These are phyloP conservation scores for Syzygium aromaticum DNA, from an alignment of 345 rosid genomes.

Conservation along the genomic window DNA sequence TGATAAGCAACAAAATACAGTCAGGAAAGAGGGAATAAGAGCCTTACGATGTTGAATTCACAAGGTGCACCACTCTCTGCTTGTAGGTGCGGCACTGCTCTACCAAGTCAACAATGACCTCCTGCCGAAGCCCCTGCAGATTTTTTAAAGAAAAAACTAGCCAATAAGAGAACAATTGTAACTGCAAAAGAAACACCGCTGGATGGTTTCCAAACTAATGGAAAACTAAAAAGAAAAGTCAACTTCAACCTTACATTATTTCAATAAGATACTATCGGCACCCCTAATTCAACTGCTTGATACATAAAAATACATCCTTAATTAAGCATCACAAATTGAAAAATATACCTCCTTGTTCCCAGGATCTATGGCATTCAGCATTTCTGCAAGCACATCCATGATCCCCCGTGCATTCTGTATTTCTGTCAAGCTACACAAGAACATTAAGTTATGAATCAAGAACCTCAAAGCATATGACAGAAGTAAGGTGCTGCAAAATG, in stretches of 20 bases:
- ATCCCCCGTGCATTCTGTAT: constrained; percentile 97
- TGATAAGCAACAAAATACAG: background rate
- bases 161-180: constrained; percentile 1
- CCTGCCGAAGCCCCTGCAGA: constrained; percentile 83
- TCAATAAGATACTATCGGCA: background rate
- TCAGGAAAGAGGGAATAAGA: background rate
- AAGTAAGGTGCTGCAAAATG: background rate
- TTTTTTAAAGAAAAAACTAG: background rate
- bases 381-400: constrained; percentile 98
- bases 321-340: background rate
- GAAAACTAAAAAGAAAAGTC: background rate
- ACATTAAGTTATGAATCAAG: constrained; percentile 9
- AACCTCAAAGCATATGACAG: background rate
- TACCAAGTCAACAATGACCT: constrained; percentile 93
- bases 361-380: constrained; percentile 91
- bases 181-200: background rate
- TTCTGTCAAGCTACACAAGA: constrained; percentile 72
- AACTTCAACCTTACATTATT: background rate
- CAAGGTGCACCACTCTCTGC: constrained; percentile 97
- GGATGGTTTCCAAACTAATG: background rate
- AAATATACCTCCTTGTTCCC: constrained; percentile 67
- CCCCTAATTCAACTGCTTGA: background rate
- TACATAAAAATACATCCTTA: background rate
- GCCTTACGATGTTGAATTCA: constrained; percentile 90
- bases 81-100: constrained; percentile 95